Evolutionary conservation across 345 rosid genomes (phyloP).

Genomic region (Firmiana major): DNA sequence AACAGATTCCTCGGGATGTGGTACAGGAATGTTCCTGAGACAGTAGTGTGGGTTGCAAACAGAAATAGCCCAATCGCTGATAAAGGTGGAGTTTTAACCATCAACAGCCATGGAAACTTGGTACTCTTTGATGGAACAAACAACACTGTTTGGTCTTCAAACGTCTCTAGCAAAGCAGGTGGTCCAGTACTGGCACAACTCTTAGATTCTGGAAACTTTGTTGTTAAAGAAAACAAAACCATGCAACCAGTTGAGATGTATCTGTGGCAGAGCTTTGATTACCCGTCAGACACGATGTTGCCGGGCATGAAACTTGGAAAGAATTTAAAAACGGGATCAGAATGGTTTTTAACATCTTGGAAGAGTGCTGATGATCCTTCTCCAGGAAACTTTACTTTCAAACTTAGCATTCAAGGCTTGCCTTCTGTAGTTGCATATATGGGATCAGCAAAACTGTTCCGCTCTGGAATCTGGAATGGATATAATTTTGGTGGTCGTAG

Average conservation of each 20-base stretch:
- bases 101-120: not conserved
- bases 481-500: conserved; percentile 16
- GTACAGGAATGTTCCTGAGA: not conserved
- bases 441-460: conserved; percentile 11
- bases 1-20: not conserved
- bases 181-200: not conserved
- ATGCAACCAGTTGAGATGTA: not conserved
- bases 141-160: not conserved
- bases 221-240: not conserved
- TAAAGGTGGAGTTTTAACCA: not conserved
- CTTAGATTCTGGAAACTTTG: too few species aligned
- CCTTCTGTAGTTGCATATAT: too few species aligned
- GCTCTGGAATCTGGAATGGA: conserved; percentile 39
- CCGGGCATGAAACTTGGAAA: not conserved
- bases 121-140: not conserved
- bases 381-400: too few species aligned
- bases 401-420: too few species aligned
- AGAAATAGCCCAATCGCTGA: not conserved
- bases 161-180: not conserved
- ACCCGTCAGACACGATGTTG: not conserved
- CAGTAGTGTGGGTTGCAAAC: not conserved
- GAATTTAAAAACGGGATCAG: not conserved
- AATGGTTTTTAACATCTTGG: conserved; percentile 31
- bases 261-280: conserved; percentile 26
- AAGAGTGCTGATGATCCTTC: conserved; percentile 32